Percentiles rank a stretch among this genome's conserved stretches.
Conservation (phyloP, 208 protist genomes). For the Acanthamoeba lenticulata region DNA sequence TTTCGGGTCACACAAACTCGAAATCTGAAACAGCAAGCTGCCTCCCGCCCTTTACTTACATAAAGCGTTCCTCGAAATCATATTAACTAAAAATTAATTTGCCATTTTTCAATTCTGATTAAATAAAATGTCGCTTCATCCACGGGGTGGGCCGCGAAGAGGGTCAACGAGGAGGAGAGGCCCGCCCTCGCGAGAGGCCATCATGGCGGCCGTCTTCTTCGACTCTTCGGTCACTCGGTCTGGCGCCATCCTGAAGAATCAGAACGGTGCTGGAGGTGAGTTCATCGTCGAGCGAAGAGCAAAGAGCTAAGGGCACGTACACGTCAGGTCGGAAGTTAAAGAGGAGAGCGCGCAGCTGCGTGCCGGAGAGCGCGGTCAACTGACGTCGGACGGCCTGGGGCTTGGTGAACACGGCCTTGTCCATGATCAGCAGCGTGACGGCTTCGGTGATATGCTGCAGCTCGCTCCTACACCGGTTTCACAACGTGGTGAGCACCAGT, state of each 20-base stretch:
- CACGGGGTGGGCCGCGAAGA: neutral
- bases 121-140: neutral
- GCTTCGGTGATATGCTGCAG: constrained; percentile 51
- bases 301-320: constrained; percentile 7
- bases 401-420: constrained; percentile 59
- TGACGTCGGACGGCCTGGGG: neutral
- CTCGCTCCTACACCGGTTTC: neutral
- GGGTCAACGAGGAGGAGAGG: neutral
- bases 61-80: too few relatives aligned
- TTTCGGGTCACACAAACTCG: neutral
- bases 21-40: too few relatives aligned
- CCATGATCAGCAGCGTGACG: constrained; percentile 36
- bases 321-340: constrained; percentile 53
- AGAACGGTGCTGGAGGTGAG: neutral
- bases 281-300: too few relatives aligned
- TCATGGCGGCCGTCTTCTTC: constrained; percentile 13
- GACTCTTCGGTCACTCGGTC: constrained; percentile 1
- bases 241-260: constrained; percentile 21
- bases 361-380: neutral
- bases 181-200: constrained; percentile 6
- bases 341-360: constrained; percentile 28
- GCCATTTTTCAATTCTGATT: too few relatives aligned
- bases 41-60: too few relatives aligned
- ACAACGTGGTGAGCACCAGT: too few relatives aligned
- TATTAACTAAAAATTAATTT: too few relatives aligned